A percentile compares a stretch with the other conserved stretches of the same genome.
Evolutionary conservation across 192 early-diverging fungal genomes (phyloP).

Genomic region (Radiomyces spectabilis): DNA sequence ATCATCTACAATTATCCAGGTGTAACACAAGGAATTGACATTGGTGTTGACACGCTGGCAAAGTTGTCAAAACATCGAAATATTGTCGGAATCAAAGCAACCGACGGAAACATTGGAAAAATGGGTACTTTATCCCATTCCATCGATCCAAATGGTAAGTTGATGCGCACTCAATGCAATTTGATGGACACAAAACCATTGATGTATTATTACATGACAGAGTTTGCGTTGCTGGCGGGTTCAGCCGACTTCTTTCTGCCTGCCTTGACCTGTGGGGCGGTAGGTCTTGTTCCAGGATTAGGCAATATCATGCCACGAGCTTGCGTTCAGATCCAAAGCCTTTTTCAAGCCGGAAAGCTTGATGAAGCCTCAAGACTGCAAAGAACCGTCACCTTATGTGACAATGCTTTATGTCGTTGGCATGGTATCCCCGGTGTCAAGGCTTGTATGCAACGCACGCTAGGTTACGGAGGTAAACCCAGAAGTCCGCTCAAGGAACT

Average conservation of each 20-base stretch:
- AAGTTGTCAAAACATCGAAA: slow-evolving; percentile 20
- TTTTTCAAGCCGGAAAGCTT: slow-evolving; percentile 17
- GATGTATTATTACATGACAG: no score
- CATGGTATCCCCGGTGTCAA: slow-evolving; percentile 28
- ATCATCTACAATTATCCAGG: slow-evolving; percentile 34
- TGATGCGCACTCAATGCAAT: no score
- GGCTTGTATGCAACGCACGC: slow-evolving; percentile 11
- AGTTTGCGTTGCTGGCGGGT: slow-evolving; percentile 26
- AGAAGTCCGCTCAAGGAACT: no score
- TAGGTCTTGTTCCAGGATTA: slow-evolving; percentile 22
- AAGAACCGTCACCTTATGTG: slow-evolving; percentile 18
- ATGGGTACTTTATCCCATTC: slow-evolving; percentile 18
- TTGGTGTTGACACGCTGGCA: slow-evolving; percentile 6
- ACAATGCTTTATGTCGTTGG: slow-evolving; percentile 27
- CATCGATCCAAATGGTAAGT: slow-evolving; percentile 6
- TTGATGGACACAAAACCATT: no score
- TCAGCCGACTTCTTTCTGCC: slow-evolving; percentile 28
- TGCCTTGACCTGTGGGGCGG: slow-evolving; percentile 23
- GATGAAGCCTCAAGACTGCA: slow-evolving; percentile 22
- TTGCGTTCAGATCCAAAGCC: slow-evolving; percentile 15
- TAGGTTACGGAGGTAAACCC: slow-evolving; percentile 18
- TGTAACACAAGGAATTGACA: slow-evolving; percentile 29
- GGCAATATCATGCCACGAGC: slow-evolving; percentile 18
- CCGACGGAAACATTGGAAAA: slow-evolving; percentile 33
- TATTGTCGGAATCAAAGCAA: slow-evolving; percentile 30